A percentile compares a stretch with the other conserved stretches of the same genome.
These are phyloP conservation scores for Jasminum sambac DNA, from an alignment of 257 asterid genomes.

Conservation along the genomic window DNA sequence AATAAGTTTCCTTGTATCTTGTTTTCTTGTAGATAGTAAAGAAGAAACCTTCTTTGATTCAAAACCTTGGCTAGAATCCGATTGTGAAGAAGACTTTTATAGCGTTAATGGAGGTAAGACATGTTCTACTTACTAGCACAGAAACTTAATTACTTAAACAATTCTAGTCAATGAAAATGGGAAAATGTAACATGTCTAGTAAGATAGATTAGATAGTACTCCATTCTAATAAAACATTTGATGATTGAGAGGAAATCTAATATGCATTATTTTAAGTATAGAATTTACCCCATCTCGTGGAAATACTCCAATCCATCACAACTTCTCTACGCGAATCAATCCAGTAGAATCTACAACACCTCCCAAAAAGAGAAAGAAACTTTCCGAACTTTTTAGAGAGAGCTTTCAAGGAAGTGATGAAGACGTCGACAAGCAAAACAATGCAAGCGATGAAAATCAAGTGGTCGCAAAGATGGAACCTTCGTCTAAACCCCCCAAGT, in stretches of 20 bases:
- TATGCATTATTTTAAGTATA: constrained; percentile 13
- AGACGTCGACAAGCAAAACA: constrained; percentile 25
- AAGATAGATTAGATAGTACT: too few species aligned
- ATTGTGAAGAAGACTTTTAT: constrained; percentile 70
- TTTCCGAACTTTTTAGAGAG: constrained; percentile 63
- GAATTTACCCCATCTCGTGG: constrained; percentile 88
- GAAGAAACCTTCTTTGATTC: constrained; percentile 76
- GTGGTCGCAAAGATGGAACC: constrained; percentile 18
- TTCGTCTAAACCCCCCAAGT: constrained; percentile 29
- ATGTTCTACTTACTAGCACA: background rate
- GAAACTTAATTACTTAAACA: too few species aligned
- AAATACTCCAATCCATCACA: constrained; percentile 65
- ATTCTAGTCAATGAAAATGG: too few species aligned
- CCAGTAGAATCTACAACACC: constrained; percentile 36
- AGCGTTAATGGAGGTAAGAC: constrained; percentile 85
- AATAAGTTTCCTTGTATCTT: background rate
- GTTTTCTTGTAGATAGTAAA: constrained; percentile 56
- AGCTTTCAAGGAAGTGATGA: constrained; percentile 25
- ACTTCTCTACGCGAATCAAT: constrained; percentile 23
- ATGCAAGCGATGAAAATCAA: constrained; percentile 18
- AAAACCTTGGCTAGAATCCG: constrained; percentile 77
- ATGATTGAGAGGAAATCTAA: too few species aligned
- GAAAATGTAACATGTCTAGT: too few species aligned
- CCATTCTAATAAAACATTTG: too few species aligned
- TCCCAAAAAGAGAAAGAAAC: constrained; percentile 50